A percentile compares a stretch with the other conserved stretches of the same genome.
Conservation (phyloP, 176 grass and related monocot genomes). For the Eragrostis nindensis region DNA sequence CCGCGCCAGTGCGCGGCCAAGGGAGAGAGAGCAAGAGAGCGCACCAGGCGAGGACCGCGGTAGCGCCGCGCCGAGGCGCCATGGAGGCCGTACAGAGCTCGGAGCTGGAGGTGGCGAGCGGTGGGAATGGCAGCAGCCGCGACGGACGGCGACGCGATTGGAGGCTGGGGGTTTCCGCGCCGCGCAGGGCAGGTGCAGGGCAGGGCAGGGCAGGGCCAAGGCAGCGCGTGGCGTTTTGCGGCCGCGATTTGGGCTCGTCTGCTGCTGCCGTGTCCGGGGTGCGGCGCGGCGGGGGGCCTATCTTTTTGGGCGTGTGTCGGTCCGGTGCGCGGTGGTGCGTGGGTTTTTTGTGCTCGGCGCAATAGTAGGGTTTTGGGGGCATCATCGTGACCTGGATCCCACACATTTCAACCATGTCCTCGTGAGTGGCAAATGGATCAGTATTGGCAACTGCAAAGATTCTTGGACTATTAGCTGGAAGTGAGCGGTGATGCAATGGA, state of each 20-base stretch:
- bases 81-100: conserved; percentile 9
- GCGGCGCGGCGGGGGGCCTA: background rate
- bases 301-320: conserved; percentile 32
- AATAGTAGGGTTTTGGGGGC: conserved; percentile 14
- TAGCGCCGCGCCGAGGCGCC: conserved; percentile 36
- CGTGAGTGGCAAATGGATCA: background rate
- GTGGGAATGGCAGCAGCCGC: background rate
- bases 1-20: background rate
- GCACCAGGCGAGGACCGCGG: conserved; percentile 71
- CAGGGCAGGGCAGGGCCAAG: no score
- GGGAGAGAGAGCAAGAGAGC: background rate
- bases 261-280: background rate
- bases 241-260: conserved; percentile 2
- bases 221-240: conserved; percentile 19
- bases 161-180: background rate
- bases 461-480: background rate
- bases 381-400: background rate
- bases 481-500: no score
- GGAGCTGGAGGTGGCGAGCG: background rate
- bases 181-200: background rate
- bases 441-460: background rate
- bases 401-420: background rate
- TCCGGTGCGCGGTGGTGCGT: background rate
- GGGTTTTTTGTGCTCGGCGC: conserved; percentile 35
- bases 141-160: background rate